Evolutionary conservation across 352 stramenopile genomes (phyloP).

Genomic region (Phytophthora pini): DNA sequence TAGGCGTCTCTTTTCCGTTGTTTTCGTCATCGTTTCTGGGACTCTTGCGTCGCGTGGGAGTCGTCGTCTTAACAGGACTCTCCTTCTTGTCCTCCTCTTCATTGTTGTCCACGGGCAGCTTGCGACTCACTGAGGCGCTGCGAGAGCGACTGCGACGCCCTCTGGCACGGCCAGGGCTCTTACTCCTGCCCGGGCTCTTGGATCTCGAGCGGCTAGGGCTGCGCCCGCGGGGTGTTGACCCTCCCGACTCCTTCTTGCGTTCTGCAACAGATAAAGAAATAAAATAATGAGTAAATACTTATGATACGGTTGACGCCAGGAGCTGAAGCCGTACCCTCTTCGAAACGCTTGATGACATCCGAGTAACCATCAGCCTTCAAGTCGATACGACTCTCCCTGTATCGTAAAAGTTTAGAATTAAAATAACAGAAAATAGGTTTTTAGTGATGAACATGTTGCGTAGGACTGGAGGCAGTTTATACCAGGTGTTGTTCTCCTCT

Average conservation of each 20-base stretch:
- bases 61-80: constrained; percentile 9
- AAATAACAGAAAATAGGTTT: constrained; percentile 2
- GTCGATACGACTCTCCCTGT: constrained; percentile 85
- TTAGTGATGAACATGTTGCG: constrained; percentile 2
- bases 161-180: constrained; percentile 43
- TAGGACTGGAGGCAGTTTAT: constrained; percentile 2
- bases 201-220: constrained; percentile 50
- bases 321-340: constrained; percentile 50
- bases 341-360: constrained; percentile 71
- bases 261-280: constrained; percentile 23
- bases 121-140: constrained; percentile 62
- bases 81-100: constrained; percentile 30
- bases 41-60: constrained; percentile 27
- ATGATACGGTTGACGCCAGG: neutral
- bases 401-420: neutral
- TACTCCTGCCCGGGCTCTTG: constrained; percentile 42
- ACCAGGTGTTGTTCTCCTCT: constrained; percentile 89
- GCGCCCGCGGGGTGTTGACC: constrained; percentile 42
- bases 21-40: constrained; percentile 19
- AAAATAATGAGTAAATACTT: constrained; percentile 20
- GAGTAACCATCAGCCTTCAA: constrained; percentile 81
- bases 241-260: constrained; percentile 61
- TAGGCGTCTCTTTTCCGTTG: constrained; percentile 22
- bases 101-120: constrained; percentile 30
- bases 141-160: constrained; percentile 60